Percentiles rank a stretch among this genome's conserved stretches.
phyloP scores from a whole-genome alignment of 1,284 basidiomycete species.

The Cystobasidiaceae sp. region DNA sequence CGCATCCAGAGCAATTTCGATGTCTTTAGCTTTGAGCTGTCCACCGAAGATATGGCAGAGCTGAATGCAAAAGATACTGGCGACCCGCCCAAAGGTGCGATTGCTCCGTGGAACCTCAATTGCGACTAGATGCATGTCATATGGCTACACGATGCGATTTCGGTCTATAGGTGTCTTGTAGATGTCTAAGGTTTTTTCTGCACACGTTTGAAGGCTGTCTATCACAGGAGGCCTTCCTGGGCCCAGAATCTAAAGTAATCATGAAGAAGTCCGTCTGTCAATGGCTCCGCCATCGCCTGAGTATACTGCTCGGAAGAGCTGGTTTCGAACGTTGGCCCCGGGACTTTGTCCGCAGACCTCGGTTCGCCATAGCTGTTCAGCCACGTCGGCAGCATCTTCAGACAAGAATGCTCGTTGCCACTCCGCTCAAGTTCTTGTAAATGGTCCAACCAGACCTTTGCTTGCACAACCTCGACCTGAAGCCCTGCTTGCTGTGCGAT shows the following conservation, averaged over 20 bases:
- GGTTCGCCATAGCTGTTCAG: no score
- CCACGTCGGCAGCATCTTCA: conserved; percentile 26
- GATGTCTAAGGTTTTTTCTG: no score
- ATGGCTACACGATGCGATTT: no score
- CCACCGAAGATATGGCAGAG: conserved; percentile 57
- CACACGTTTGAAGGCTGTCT: no score
- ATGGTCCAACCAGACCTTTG: conserved; percentile 6
- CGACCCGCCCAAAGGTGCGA: conserved; percentile 3
- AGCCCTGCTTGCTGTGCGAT: conserved; percentile 9
- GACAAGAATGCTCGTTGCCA: background rate
- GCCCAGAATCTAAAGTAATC: conserved; percentile 6
- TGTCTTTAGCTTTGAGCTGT: conserved; percentile 65
- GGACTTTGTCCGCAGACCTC: no score
- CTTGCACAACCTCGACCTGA: background rate
- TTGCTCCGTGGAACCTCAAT: conserved; percentile 29
- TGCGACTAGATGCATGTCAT: no score
- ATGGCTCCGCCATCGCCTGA: background rate
- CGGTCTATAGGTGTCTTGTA: no score
- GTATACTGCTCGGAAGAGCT: background rate
- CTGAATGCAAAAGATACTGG: conserved; percentile 51
- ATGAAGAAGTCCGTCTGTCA: background rate
- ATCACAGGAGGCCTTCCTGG: no score
- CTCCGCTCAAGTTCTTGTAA: background rate
- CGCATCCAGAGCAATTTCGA: conserved; percentile 65
- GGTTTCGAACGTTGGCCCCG: conserved; percentile 1